Percentiles rank a stretch among this genome's conserved stretches.
These are phyloP conservation scores for Ustanciosporium gigantosporum DNA, from an alignment of 1,284 basidiomycete species.

Conservation along the genomic window DNA sequence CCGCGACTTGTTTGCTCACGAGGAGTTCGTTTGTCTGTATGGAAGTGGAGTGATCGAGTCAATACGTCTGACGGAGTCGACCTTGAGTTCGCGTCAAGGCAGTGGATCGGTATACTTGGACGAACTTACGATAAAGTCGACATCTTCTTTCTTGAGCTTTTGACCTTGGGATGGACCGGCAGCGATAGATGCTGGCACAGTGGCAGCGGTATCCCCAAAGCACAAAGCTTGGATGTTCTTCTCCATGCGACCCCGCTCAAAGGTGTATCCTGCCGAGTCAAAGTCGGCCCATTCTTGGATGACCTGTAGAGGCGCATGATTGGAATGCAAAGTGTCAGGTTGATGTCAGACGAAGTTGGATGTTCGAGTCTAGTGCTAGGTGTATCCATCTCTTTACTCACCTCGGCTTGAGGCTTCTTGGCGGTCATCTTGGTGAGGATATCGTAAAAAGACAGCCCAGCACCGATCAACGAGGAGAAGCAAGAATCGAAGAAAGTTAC, in stretches of 20 bases:
- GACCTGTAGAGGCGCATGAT: too few relatives aligned
- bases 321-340: not conserved
- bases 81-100: too few relatives aligned
- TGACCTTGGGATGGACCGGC: constrained; percentile 30
- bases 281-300: constrained; percentile 58
- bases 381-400: too few relatives aligned
- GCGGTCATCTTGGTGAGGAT: not conserved
- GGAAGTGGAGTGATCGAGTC: not conserved
- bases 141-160: constrained; percentile 51
- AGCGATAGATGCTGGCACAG: constrained; percentile 24
- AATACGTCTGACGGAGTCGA: not conserved
- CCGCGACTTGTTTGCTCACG: constrained; percentile 25
- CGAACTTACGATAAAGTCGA: constrained; percentile 45
- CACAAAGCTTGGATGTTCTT: constrained; percentile 47
- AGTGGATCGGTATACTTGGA: not conserved
- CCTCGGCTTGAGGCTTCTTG: too few relatives aligned
- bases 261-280: constrained; percentile 51
- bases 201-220: constrained; percentile 42
- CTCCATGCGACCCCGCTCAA: constrained; percentile 55
- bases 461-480: too few relatives aligned
- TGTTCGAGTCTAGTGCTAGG: too few relatives aligned
- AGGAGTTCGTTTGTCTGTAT: constrained; percentile 28
- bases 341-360: too few relatives aligned
- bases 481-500: too few relatives aligned
- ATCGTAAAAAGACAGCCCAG: not conserved